Evolutionary conservation across 306 rosid genomes (phyloP).

Genomic region (Begonia peltatifolia): DNA sequence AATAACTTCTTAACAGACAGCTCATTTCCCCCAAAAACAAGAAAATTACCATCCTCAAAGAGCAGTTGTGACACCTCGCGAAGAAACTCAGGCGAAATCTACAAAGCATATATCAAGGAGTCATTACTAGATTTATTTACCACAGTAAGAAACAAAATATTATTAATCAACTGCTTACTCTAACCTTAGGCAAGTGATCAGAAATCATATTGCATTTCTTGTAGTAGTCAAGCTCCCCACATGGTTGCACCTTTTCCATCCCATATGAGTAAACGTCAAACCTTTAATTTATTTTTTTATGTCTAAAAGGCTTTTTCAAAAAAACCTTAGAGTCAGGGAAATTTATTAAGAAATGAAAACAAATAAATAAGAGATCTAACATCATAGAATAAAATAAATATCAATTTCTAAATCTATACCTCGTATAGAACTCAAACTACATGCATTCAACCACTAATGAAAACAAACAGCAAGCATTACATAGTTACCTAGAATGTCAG

Average conservation of each 20-base stretch:
- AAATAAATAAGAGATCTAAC: too few species aligned
- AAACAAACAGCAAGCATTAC: too few species aligned
- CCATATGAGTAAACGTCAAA: background rate
- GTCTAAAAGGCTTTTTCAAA: too few species aligned
- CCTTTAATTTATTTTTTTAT: too few species aligned
- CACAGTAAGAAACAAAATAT: background rate
- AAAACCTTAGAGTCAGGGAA: too few species aligned
- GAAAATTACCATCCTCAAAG: constrained; percentile 15
- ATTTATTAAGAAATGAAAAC: background rate
- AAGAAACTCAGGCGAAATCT: constrained; percentile 55
- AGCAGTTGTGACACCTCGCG: constrained; percentile 32
- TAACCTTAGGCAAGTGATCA: constrained; percentile 35
- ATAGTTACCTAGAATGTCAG: too few species aligned
- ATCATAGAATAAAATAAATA: too few species aligned
- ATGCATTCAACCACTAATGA: too few species aligned
- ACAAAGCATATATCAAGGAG: constrained; percentile 2
- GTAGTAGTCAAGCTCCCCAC: constrained; percentile 40
- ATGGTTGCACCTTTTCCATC: constrained; percentile 37
- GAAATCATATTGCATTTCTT: constrained; percentile 44
- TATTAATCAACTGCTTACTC: constrained; percentile 7
- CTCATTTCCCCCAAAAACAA: background rate
- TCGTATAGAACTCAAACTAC: too few species aligned
- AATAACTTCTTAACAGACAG: background rate
- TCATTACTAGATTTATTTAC: background rate
- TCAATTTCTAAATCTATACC: too few species aligned